Evolutionary conservation across 2,329 filamentous ascomycete species (phyloP), one percentile per base, ranked within the genome.

Genomic region (Neofusicoccum sp.): DNA sequence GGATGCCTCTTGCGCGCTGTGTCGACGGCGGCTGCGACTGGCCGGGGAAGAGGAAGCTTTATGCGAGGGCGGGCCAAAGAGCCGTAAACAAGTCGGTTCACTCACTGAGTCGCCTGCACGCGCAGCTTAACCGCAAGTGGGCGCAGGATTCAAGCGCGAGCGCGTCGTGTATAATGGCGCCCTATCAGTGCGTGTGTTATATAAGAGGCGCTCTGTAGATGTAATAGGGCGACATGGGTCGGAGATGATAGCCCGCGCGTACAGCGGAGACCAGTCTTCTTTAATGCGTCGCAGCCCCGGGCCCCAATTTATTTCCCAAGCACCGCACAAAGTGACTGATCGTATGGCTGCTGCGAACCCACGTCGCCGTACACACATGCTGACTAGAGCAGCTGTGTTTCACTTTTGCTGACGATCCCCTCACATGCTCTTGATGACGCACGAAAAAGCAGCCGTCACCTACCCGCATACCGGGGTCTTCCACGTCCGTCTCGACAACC

Each of bases 161-260:
- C 33, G 48, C 48, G 20, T 16, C 36, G 36, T 56, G 51, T 56
- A 56, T 56, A 56, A 43, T 33, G 51, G 51, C 51, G 51, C n/a
- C 51, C 51, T 56, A 56, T 56, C 51, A 56, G 2, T 20, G 28
- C 9, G 38, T 3, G 6, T 5, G n/a, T 16, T 31, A 31, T 56
- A 56, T 56, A 56, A 56, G 34, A 31, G 38, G 51, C 36, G 51
- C 51, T 56, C 16, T 43, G 38, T 43, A 56, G 36, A 43, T 56
- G 26, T 56, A 56, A 41, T 43, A 43, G 51, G 38, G 26, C 28
- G 51, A 56, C 51, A 56, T 31, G 51, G 51, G 51, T 56, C 51
- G 51, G 51, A 56, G 26, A 56, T 43, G 51, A 56, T 56, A 56
- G 51, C 51, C 51, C 51, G 51, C 51, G 51, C 51, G 51, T 56